Evolutionary conservation across 2,329 filamentous ascomycete genomes (phyloP).

Genomic region (Sodiomyces alkalinus): DNA sequence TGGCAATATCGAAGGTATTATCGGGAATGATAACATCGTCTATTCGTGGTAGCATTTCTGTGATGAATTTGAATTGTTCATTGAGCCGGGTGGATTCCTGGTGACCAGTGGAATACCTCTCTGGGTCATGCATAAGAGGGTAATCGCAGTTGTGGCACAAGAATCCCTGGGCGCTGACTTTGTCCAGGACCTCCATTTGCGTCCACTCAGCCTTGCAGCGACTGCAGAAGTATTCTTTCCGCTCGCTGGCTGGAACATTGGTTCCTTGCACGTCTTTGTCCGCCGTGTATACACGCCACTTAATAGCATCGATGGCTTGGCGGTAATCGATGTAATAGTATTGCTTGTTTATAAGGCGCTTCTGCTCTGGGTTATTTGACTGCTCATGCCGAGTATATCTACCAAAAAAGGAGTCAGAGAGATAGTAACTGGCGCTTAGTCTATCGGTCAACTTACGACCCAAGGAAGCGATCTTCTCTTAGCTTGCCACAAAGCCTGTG

Average conservation of each 20-base stretch:
- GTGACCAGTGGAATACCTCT: constrained; percentile 53
- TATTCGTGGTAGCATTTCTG: constrained; percentile 60
- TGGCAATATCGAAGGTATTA: constrained; percentile 56
- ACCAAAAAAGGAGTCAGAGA: too few relatives aligned
- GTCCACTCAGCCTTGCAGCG: constrained; percentile 80
- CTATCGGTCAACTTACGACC: constrained; percentile 41
- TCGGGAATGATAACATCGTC: constrained; percentile 61
- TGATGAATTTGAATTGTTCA: constrained; percentile 65
- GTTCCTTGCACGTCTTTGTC: constrained; percentile 79
- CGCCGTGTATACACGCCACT: constrained; percentile 80
- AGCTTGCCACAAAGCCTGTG: constrained; percentile 79
- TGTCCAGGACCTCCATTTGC: constrained; percentile 75
- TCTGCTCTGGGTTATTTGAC: constrained; percentile 39
- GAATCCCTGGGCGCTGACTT: constrained; percentile 56
- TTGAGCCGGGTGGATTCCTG: constrained; percentile 63
- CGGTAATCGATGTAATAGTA: constrained; percentile 98
- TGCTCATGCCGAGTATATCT: constrained; percentile 8
- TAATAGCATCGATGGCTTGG: constrained; percentile 87
- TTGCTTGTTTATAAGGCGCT: constrained; percentile 69
- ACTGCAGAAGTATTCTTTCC: constrained; percentile 80
- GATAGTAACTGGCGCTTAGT: too few relatives aligned
- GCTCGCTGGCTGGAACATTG: constrained; percentile 65
- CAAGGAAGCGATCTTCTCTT: constrained; percentile 71
- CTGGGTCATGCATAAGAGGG: constrained; percentile 48
- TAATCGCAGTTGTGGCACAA: constrained; percentile 65